Evolutionary conservation across 768 basidiomycete genomes (phyloP).

Genomic region (Termitomyces sp.): DNA sequence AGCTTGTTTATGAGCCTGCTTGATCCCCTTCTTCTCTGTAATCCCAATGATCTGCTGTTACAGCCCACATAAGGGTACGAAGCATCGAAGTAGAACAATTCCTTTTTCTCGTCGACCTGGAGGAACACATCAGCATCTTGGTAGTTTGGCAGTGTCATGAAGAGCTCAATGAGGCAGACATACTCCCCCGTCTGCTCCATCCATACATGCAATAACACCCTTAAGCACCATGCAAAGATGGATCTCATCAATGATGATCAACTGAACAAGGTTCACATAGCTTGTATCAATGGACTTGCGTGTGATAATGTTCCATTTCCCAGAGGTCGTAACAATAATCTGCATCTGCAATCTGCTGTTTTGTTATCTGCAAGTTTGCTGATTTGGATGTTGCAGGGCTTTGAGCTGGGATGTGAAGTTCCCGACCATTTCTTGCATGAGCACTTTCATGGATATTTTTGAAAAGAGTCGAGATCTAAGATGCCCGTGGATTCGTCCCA

Average conservation of each 20-base stretch:
- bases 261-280: slow-evolving; percentile 93
- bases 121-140: slow-evolving; percentile 96
- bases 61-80: slow-evolving; percentile 86
- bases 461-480: too few relatives aligned
- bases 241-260: slow-evolving; percentile 98
- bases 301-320: slow-evolving; percentile 99
- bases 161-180: slow-evolving; percentile 91
- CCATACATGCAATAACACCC: slow-evolving; percentile 84
- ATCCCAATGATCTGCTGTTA: slow-evolving; percentile 97
- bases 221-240: slow-evolving; percentile 98
- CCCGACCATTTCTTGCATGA: too few relatives aligned
- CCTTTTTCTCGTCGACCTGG: slow-evolving; percentile 83
- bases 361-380: slow-evolving; percentile 97
- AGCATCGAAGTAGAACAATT: slow-evolving; percentile 96
- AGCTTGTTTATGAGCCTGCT: slow-evolving; percentile 98
- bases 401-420: slow-evolving; percentile 72
- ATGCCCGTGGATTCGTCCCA: too few relatives aligned
- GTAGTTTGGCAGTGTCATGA: slow-evolving; percentile 97
- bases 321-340: slow-evolving; percentile 97
- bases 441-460: too few relatives aligned
- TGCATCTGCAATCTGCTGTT: slow-evolving; percentile 96
- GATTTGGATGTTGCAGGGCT: slow-evolving; percentile 69
- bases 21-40: slow-evolving; percentile 99
- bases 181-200: slow-evolving; percentile 95
- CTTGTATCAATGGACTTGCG: slow-evolving; percentile 96